A percentile compares a stretch with the other conserved stretches of the same genome.
Evolutionary conservation across 2,329 filamentous ascomycete genomes (phyloP).

Genomic region (Fusarium brevicatenulatum): DNA sequence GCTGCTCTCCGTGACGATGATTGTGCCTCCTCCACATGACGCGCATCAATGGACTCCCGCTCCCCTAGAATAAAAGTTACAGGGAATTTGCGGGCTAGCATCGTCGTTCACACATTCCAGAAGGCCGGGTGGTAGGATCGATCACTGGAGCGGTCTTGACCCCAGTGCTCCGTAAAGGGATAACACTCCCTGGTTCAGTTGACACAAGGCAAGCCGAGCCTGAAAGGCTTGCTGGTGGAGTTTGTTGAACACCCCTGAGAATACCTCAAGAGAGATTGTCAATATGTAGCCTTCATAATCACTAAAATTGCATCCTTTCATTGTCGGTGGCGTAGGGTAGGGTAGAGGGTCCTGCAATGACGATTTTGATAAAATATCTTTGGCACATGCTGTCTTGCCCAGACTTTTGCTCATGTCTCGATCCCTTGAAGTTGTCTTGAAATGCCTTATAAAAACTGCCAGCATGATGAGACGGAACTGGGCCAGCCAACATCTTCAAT

Average conservation of each 20-base stretch:
- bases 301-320: conserved; percentile 8
- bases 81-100: conserved; percentile 30
- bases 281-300: conserved; percentile 1
- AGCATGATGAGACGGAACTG: background rate
- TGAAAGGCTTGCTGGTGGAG: conserved; percentile 25
- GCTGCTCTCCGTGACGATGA: background rate
- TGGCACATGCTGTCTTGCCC: conserved; percentile 22
- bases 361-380: background rate
- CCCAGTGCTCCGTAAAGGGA: conserved; percentile 10
- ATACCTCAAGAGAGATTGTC: conserved; percentile 18
- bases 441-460: background rate
- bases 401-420: conserved; percentile 17
- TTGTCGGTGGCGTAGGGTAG: conserved; percentile 2
- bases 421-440: conserved; percentile 15
- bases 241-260: conserved; percentile 19
- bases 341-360: background rate
- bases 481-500: conserved; percentile 6
- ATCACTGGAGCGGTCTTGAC: conserved; percentile 23
- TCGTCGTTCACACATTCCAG: conserved; percentile 38
- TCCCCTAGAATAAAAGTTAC: conserved; percentile 33
- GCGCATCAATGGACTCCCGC: conserved; percentile 8
- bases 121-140: conserved; percentile 33
- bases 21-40: conserved; percentile 8
- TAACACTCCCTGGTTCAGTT: conserved; percentile 2
- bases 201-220: conserved; percentile 10